phyloP scores from a whole-genome alignment of 306 rosid species.

The Acacia melanoxylon region DNA sequence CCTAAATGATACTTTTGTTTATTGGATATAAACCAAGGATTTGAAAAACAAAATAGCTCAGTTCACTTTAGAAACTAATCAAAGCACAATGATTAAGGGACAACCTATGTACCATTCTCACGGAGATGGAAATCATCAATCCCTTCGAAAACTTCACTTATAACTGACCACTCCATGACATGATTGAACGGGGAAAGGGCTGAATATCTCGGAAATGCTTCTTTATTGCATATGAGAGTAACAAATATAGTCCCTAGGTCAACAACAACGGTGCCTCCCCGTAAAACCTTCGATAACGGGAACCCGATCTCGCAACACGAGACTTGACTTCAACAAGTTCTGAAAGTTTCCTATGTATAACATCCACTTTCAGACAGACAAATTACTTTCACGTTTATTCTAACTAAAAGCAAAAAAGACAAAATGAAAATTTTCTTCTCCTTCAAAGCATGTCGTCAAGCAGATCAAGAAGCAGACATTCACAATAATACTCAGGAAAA shows the following conservation, averaged over 20 bases:
- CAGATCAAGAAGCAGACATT: background rate
- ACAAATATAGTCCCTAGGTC: conserved; percentile 76
- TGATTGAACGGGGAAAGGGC: conserved; percentile 86
- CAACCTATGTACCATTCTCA: conserved; percentile 75
- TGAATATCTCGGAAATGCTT: conserved; percentile 66
- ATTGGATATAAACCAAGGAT: background rate
- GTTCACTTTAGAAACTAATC: conserved; percentile 2
- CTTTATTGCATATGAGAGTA: conserved; percentile 89
- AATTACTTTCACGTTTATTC: background rate
- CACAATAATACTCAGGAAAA: background rate
- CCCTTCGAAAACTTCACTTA: conserved; percentile 76
- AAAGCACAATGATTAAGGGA: conserved; percentile 16
- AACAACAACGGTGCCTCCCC: conserved; percentile 96
- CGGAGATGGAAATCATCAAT: conserved; percentile 72
- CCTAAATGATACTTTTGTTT: background rate
- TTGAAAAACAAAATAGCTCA: background rate
- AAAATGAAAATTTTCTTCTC: background rate
- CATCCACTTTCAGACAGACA: conserved; percentile 7
- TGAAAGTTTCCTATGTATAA: conserved; percentile 15
- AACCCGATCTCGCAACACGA: conserved; percentile 71
- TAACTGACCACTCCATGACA: conserved; percentile 82
- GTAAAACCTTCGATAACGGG: conserved; percentile 86
- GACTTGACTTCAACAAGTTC: conserved; percentile 39
- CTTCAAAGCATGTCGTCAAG: background rate
- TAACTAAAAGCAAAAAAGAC: background rate